These are phyloP conservation scores for Aspergillus olivimuriae DNA, from an alignment of 495 filamentous ascomycete species.

Conservation along the genomic window DNA sequence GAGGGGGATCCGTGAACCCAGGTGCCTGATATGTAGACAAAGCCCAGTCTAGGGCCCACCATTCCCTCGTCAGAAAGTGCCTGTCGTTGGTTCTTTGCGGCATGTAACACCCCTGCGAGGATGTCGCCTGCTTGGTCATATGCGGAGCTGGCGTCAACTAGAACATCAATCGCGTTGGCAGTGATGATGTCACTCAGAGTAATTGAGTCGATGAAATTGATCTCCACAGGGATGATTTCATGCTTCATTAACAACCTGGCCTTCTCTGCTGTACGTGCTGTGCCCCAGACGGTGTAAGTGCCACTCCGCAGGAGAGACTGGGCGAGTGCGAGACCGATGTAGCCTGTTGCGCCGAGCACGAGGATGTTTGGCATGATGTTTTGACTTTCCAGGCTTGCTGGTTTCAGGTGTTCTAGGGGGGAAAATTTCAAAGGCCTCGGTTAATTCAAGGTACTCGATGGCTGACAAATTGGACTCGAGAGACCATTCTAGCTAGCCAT, in stretches of 20 bases:
- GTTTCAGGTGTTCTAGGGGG: too few species aligned
- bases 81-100: neutral
- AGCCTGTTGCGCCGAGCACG: conserved; percentile 39
- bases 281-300: conserved; percentile 32
- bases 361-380: conserved; percentile 43
- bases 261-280: conserved; percentile 29
- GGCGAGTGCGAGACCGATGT: conserved; percentile 30
- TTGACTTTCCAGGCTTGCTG: too few species aligned
- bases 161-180: conserved; percentile 29
- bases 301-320: conserved; percentile 26
- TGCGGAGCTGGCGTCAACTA: conserved; percentile 27
- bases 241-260: conserved; percentile 19
- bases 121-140: conserved; percentile 7
- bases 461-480: too few species aligned
- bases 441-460: too few species aligned
- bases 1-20: conserved; percentile 34
- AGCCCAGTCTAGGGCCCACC: conserved; percentile 30
- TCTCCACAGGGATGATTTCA: conserved; percentile 22
- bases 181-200: conserved; percentile 13
- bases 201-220: conserved; percentile 3
- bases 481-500: too few species aligned
- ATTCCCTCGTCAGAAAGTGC: conserved; percentile 7
- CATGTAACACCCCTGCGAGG: neutral
- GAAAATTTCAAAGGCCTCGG: too few species aligned
- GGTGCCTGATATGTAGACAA: conserved; percentile 34